Conservation (phyloP, 257 asterid species). For the Orobanche coerulescens region DNA sequence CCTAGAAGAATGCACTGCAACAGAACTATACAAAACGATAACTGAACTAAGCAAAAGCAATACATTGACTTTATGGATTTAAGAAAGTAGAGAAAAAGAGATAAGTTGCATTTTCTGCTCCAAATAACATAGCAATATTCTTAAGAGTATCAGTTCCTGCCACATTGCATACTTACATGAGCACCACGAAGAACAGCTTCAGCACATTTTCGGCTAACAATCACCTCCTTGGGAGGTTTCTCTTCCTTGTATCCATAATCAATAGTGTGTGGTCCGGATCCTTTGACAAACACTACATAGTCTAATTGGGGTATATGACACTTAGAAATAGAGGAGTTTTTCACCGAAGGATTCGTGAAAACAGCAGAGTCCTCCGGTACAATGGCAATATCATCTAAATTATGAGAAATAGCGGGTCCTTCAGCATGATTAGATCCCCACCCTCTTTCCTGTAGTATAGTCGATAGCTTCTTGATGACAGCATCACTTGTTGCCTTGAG, state of each 20-base stretch:
- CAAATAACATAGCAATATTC: not conserved
- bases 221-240: slow-evolving; percentile 73
- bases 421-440: slow-evolving; percentile 23
- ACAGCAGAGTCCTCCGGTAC: slow-evolving; percentile 23
- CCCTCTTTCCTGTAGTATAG: slow-evolving; percentile 41
- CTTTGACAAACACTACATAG: slow-evolving; percentile 63
- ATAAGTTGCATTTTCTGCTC: not conserved
- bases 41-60: not conserved
- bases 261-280: slow-evolving; percentile 84
- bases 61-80: not conserved
- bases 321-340: slow-evolving; percentile 38
- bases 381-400: slow-evolving; percentile 18
- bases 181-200: slow-evolving; percentile 99
- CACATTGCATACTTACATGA: slow-evolving; percentile 45
- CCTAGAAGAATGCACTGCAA: not conserved
- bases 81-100: not conserved
- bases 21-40: not conserved
- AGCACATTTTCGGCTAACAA: slow-evolving; percentile 96
- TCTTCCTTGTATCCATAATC: slow-evolving; percentile 52
- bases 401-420: slow-evolving; percentile 20
- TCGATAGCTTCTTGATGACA: slow-evolving; percentile 59
- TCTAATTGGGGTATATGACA: slow-evolving; percentile 63
- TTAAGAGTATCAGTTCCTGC: slow-evolving; percentile 4
- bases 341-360: too few relatives aligned
- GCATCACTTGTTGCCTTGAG: slow-evolving; percentile 58